Base-by-base conservation (phyloP, 805 yeast genomes). In the Candida tammaniensis region DNA sequence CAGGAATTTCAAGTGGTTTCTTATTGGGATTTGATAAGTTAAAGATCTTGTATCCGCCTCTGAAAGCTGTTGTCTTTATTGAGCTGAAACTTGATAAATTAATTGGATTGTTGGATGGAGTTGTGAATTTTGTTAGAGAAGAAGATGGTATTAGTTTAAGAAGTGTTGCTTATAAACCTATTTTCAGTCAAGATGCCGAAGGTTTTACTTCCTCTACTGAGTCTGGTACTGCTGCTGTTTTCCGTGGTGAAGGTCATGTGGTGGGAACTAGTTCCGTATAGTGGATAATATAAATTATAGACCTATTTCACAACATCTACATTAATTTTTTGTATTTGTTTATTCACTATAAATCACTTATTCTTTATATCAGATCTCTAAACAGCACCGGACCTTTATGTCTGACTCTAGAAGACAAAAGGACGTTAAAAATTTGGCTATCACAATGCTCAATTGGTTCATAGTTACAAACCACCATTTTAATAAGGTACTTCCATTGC, bases 1-100 rank as follows among this genome's bases (percentile, higher is more conserved):
- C 82, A 24, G 91, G 85, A 4, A 59, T 84, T 26, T 40, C 70
- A 3, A 68, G 80, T 9, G 96, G 96, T 7, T 82, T 72, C 54
- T 68, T 75, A 5, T 64, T 82, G 48, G 80, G 72, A 3, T 58
- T 60, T 43, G 86, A 80, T 10, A 69, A 74, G 44, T 62, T 86
- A 36, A 68, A 68, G 22, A 59, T 69, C 31, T 57, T 86, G 39
- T 72, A 75, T 29, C 94, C 93, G 10, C 86, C 88, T 6, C 72
- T 82, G 27, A 67, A 75, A 44, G 67, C 77, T 3, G 72, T 86
- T 7, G 72, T 76, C 40, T 77, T 68, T 58, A 81, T 85, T 35
- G 96, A 87, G 59, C 36, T 46, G 10, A 74, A 74, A 44, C 52
- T 82, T 10, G 68, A 64, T 7, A 51, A 51, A 2, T 59, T 68